Evolutionary conservation across 140 eudicot species (phyloP).

Genomic region (Oenanthe javanica): DNA sequence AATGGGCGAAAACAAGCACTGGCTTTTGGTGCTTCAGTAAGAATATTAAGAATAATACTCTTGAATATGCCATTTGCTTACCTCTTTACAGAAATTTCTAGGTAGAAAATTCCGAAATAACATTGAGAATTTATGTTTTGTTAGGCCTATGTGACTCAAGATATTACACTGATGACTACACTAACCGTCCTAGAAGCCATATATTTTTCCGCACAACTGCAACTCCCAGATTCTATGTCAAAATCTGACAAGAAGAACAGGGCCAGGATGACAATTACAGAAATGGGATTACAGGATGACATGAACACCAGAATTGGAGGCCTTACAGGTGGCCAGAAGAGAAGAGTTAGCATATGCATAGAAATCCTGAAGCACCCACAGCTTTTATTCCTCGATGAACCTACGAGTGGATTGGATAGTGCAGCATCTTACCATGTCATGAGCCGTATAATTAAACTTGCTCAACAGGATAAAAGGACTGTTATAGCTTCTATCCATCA

Average conservation of each 20-base stretch:
- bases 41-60: neutral
- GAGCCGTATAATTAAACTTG: constrained; percentile 17
- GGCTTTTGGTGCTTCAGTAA: constrained; percentile 28
- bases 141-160: constrained; percentile 50
- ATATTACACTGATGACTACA: constrained; percentile 28
- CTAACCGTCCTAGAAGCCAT: constrained; percentile 31
- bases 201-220: constrained; percentile 33
- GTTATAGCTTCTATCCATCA: constrained; percentile 31
- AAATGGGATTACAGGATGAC: constrained; percentile 36
- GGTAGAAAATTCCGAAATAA: neutral
- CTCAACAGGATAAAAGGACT: constrained; percentile 17
- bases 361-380: constrained; percentile 30
- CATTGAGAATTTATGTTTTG: neutral
- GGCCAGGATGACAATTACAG: constrained; percentile 23
- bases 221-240: constrained; percentile 29
- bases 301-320: constrained; percentile 33
- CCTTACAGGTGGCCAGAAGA: constrained; percentile 35
- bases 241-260: constrained; percentile 18
- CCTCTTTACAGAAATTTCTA: neutral
- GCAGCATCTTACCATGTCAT: constrained; percentile 37
- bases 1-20: constrained; percentile 28
- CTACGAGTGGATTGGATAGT: constrained; percentile 38
- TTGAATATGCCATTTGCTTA: neutral
- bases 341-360: constrained; percentile 35
- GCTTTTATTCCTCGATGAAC: constrained; percentile 34